Conservation (phyloP, 805 yeast species). For the Lipomyces mesembrius region DNA sequence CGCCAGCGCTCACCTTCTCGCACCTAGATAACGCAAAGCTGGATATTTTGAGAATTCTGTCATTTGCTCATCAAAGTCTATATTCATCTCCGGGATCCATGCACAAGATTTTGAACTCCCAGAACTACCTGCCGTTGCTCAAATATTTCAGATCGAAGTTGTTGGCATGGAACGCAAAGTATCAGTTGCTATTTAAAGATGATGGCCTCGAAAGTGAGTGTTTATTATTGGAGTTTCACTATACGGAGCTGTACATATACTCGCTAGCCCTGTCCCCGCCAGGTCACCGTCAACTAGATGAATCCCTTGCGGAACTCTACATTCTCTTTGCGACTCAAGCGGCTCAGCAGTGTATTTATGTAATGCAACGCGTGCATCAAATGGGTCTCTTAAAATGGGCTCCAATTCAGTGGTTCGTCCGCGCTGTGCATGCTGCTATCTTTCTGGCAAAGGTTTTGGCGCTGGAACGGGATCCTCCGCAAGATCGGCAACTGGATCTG, state of each 20-base stretch:
- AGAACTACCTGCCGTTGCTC: constrained; percentile 64
- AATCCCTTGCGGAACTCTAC: constrained; percentile 73
- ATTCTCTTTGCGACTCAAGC: constrained; percentile 82
- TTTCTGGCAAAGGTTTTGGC: constrained; percentile 82
- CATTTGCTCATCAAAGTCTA: constrained; percentile 81
- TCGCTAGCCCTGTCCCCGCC: constrained; percentile 74
- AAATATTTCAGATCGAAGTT: constrained; percentile 76
- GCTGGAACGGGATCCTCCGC: constrained; percentile 39
- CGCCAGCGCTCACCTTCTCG: constrained; percentile 61
- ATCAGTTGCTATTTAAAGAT: constrained; percentile 55
- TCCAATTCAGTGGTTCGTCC: constrained; percentile 92
- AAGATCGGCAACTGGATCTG: constrained; percentile 55
- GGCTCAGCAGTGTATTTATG: constrained; percentile 76
- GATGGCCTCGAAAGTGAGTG: constrained; percentile 66
- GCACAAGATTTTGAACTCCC: constrained; percentile 44
- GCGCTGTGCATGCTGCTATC: constrained; percentile 86
- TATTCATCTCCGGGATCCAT: constrained; percentile 57
- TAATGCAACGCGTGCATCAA: constrained; percentile 68
- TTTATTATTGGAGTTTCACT: constrained; percentile 78
- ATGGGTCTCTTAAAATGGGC: constrained; percentile 68
- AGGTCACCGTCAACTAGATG: constrained; percentile 39
- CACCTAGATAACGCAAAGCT: constrained; percentile 72
- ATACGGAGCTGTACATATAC: constrained; percentile 80
- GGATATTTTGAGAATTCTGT: constrained; percentile 75
- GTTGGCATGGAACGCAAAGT: constrained; percentile 75